These are phyloP conservation scores for Pyrus hybrid DNA, from an alignment of 331 rosid species.

Conservation along the genomic window DNA sequence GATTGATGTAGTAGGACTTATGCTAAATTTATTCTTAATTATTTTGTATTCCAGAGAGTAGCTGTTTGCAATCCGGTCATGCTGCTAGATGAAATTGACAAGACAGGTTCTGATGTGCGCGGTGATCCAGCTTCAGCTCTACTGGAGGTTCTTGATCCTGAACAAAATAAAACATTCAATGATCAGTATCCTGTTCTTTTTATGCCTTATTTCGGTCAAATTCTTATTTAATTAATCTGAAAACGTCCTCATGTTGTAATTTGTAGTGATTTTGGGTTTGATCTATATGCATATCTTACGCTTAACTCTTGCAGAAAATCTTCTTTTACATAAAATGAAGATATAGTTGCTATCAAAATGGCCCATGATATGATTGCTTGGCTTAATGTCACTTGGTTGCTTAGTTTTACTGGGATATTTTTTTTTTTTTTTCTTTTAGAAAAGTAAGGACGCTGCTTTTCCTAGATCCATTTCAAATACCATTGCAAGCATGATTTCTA, in stretches of 20 bases:
- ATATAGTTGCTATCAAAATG: neutral
- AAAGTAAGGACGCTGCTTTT: no score
- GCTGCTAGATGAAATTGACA: slow-evolving; percentile 95
- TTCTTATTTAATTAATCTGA: neutral
- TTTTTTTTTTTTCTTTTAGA: neutral
- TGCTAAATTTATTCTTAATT: slow-evolving; percentile 7
- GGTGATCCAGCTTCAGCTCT: slow-evolving; percentile 99
- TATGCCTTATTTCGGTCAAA: neutral
- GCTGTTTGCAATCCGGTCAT: slow-evolving; percentile 92
- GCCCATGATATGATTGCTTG: neutral
- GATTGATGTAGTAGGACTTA: neutral
- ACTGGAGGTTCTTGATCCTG: slow-evolving; percentile 98
- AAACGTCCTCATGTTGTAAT: neutral
- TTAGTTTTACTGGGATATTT: no score
- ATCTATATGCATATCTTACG: neutral
- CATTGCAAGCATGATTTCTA: neutral
- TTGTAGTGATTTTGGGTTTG: neutral
- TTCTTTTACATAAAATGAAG: neutral
- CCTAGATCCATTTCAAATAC: no score
- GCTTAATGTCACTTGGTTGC: neutral
- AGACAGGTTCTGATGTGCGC: slow-evolving; percentile 93
- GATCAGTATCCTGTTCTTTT: slow-evolving; percentile 87
- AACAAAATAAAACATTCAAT: slow-evolving; percentile 85
- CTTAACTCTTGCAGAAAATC: neutral
- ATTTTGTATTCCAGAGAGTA: slow-evolving; percentile 46